Evolutionary conservation across 192 early-diverging fungal genomes (phyloP), one percentile per base, ranked within the genome.

Genomic region (Neocallimastix lanati): DNA sequence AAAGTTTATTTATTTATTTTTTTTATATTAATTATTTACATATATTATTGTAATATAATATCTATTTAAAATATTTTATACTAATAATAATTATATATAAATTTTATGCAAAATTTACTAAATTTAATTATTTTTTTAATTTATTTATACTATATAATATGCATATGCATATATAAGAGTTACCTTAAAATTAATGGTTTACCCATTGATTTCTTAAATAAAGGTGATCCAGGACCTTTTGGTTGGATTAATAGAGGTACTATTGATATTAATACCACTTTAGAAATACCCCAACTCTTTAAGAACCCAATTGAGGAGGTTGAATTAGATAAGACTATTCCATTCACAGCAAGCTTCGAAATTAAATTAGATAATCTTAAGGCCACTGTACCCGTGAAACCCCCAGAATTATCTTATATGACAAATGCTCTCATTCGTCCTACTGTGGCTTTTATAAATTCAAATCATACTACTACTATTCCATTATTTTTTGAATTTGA

Each of bases 401-500:
- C 88, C 21, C 87, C 88, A 50, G 90, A 93, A 76, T 83, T 95
- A 29, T 88, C 89, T 11, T 95, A 96, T 76, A 82, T 97, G 77
- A 93, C 86, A 78, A 90, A 90, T 28, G 95, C 96, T 28, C 85
- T 96, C 79, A 92, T 98, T 28, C 90, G 97, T 9, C 96, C 97
- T 1, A 88, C 97, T 58, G 95, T 98, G 0, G 97, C 91, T 16
- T 99, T 93, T 81, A 93, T 99, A 89, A 98, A 98, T 82, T 90
- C 93, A 5, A 93, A 96, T 81, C 90, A 92, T n/a, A 95, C 92
- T 27, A n/a, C n/a, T n/a, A 88, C 91, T 40, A 92, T 95, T 29
- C 90, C 93, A 4, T 90, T 99, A 82, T 89, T 90, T 29, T 94
- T 93, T 83, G 91, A 91, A 37, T 88, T 94, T 18, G 90, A 91